A percentile compares a stretch with the other conserved stretches of the same genome.
Conservation (phyloP, 768 basidiomycete species). For the Leccinellum luteum region DNA sequence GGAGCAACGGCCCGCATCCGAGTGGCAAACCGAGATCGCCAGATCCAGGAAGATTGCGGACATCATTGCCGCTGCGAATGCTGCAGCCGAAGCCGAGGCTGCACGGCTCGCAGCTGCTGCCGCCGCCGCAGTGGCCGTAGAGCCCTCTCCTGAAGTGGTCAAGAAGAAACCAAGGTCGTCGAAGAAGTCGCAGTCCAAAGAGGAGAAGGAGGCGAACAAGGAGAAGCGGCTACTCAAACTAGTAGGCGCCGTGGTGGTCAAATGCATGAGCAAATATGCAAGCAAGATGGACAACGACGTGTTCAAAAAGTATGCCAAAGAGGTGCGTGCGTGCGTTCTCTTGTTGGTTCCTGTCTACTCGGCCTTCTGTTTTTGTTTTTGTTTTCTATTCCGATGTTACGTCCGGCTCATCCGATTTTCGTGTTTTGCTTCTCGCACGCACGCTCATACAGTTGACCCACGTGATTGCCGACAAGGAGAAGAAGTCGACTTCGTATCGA, state of each 20-base stretch:
- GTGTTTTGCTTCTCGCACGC: neutral
- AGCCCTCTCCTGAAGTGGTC: conserved; percentile 12
- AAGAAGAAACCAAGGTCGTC: conserved; percentile 28
- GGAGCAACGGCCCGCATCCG: neutral
- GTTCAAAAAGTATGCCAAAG: conserved; percentile 95
- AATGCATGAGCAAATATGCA: conserved; percentile 87
- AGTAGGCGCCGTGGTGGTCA: conserved; percentile 87
- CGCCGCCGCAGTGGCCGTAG: conserved; percentile 3
- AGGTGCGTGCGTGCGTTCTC: conserved; percentile 49
- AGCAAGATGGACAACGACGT: conserved; percentile 69
- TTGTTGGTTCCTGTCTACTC: neutral
- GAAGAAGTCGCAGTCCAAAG: conserved; percentile 45
- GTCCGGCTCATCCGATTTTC: neutral
- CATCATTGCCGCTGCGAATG: conserved; percentile 42
- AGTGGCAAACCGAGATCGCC: neutral
- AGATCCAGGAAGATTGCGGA: conserved; percentile 32
- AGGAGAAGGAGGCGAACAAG: conserved; percentile 65
- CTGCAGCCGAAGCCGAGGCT: conserved; percentile 34
- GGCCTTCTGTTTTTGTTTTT: neutral
- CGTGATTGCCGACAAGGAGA: conserved; percentile 91
- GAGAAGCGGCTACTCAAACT: conserved; percentile 84
- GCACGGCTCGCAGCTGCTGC: conserved; percentile 29
- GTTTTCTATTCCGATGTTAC: neutral
- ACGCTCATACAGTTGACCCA: conserved; percentile 63
- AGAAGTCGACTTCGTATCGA: conserved; percentile 78